Percentiles rank a stretch among this genome's conserved stretches.
phyloP scores from a whole-genome alignment of 2,329 filamentous ascomycete genomes.

The Grosmannia serpens region DNA sequence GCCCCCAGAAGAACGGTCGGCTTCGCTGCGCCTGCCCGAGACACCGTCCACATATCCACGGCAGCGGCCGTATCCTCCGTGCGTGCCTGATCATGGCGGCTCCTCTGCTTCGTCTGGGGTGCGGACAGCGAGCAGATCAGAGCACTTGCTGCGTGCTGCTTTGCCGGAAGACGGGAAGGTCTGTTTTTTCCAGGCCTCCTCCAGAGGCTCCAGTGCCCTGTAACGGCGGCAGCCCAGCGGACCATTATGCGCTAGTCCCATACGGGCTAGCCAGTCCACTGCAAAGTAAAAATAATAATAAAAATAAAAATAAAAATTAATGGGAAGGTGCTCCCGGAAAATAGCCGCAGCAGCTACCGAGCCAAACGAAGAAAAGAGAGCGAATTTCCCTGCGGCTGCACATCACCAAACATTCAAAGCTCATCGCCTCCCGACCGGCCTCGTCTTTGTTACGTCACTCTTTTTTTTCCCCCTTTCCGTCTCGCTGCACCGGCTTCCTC shows the following conservation, averaged over 20 bases:
- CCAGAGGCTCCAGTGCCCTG: not conserved
- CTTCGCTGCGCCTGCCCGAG: not conserved
- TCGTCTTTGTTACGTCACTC: not conserved
- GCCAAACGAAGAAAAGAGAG: not conserved
- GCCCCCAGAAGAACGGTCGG: constrained; percentile 6
- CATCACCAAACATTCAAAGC: not conserved
- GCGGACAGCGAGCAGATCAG: not conserved
- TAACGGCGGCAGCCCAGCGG: not conserved
- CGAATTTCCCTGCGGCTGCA: constrained; percentile 4
- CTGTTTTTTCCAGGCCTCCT: not conserved
- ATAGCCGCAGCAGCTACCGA: constrained; percentile 12
- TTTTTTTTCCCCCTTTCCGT: not conserved
- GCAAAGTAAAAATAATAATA: not conserved
- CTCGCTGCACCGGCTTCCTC: not conserved
- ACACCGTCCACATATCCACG: constrained; percentile 10
- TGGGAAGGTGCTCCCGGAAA: constrained; percentile 8
- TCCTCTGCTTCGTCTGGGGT: not conserved
- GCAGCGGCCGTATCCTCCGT: constrained; percentile 6
- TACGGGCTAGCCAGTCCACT: not conserved
- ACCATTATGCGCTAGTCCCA: not conserved
- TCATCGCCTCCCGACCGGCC: not conserved
- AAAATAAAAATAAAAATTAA: not conserved
- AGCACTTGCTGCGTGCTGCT: too few species aligned
- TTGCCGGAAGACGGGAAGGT: not conserved
- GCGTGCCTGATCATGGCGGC: constrained; percentile 10